Conservation (phyloP, 225 moss, liverwort and hornwort genomes). For the Climacium dendroides region DNA sequence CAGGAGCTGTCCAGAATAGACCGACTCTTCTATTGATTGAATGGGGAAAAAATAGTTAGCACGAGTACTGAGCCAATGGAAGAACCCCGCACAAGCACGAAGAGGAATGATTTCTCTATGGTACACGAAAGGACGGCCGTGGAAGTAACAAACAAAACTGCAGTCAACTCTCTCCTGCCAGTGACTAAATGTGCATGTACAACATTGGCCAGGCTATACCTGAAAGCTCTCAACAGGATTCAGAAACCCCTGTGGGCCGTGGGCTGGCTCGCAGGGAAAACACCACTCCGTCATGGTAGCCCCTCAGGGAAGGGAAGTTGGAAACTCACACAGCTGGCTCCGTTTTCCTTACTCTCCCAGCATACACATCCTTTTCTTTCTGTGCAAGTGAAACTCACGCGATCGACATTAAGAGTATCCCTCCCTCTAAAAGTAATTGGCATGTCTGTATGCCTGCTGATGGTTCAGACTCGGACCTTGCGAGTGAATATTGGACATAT, state of each 20-base stretch:
- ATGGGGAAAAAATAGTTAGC: background rate
- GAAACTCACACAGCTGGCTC: slow-evolving; percentile 2
- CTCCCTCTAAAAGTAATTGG: slow-evolving; percentile 23
- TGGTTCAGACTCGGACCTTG: slow-evolving; percentile 46
- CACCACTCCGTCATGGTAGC: slow-evolving; percentile 20
- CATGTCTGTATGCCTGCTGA: slow-evolving; percentile 23
- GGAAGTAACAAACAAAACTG: slow-evolving; percentile 8
- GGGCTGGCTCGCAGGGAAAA: slow-evolving; percentile 1
- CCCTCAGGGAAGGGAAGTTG: background rate
- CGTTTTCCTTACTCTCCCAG: background rate
- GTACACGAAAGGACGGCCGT: slow-evolving; percentile 8
- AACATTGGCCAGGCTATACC: slow-evolving; percentile 11
- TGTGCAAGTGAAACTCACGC: slow-evolving; percentile 22
- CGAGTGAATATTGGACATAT: slow-evolving; percentile 14
- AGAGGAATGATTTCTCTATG: background rate
- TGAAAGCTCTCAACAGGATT: slow-evolving; percentile 24
- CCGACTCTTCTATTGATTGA: background rate
- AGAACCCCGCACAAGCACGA: background rate
- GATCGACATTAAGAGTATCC: background rate
- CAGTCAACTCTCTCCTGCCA: background rate
- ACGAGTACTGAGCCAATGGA: background rate
- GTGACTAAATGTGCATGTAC: background rate
- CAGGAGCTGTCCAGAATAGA: background rate
- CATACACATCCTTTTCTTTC: background rate
- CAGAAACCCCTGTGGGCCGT: background rate